A percentile compares a stretch with the other conserved stretches of the same genome.
Evolutionary conservation across 1,139 yeast genomes (phyloP).

Genomic region (Chernovozyma sophiae-reginae): DNA sequence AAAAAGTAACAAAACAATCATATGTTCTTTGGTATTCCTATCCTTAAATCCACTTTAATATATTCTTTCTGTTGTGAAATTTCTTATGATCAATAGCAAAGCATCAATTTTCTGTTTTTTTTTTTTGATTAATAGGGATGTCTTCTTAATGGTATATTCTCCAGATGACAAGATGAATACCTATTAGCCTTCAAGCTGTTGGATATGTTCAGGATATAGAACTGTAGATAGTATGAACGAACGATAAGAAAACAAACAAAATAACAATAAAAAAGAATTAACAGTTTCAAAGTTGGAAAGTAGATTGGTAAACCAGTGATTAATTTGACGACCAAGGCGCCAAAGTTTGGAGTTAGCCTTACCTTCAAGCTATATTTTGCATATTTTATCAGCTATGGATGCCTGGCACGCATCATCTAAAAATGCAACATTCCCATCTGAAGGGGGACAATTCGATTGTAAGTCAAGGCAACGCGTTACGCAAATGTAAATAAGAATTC

Average conservation of each 20-base stretch:
- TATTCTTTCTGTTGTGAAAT: no score
- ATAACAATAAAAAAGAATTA: no score
- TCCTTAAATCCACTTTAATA: no score
- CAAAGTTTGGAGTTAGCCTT: neutral
- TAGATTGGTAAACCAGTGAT: no score
- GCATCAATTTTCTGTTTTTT: no score
- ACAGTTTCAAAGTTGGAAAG: no score
- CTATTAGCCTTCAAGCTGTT: no score
- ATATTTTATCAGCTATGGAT: neutral
- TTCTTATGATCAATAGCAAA: no score
- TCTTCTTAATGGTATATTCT: no score
- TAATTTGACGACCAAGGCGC: neutral
- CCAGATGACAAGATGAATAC: no score
- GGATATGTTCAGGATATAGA: neutral
- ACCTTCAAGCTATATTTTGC: neutral
- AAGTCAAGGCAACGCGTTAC: neutral
- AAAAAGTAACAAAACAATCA: conserved; percentile 1
- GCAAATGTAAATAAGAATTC: neutral
- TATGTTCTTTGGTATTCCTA: no score
- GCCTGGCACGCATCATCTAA: neutral
- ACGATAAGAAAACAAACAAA: neutral
- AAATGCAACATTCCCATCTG: neutral
- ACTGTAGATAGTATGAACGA: neutral
- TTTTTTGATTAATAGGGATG: no score
- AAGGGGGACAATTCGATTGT: neutral